phyloP scores from a whole-genome alignment of 192 early-diverging fungal genomes.

The Backusella parvicylindrica region DNA sequence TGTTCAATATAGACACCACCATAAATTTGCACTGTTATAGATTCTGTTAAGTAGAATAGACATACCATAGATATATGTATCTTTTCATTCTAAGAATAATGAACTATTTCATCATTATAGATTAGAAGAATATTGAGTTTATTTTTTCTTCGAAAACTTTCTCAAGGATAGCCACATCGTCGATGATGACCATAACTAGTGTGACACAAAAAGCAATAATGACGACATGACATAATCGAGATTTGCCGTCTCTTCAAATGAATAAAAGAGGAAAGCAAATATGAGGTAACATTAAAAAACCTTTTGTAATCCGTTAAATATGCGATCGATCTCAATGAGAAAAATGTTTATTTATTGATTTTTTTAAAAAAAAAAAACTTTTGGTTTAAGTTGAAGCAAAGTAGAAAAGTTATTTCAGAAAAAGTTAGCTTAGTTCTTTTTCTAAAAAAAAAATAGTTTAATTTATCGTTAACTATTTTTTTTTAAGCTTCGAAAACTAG shows the following conservation, averaged over 20 bases:
- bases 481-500: background rate
- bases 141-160: background rate
- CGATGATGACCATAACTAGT: background rate
- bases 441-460: background rate
- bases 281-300: background rate
- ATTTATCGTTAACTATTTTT: background rate
- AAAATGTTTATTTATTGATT: background rate
- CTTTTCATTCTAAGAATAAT: too few species aligned
- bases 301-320: background rate
- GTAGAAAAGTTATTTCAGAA: background rate
- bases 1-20: background rate
- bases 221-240: background rate
- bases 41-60: too few species aligned
- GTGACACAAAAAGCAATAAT: background rate
- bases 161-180: background rate
- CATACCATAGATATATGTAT: too few species aligned
- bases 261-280: background rate
- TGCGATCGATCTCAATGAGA: background rate
- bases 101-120: too few species aligned
- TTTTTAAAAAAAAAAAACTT: background rate
- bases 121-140: too few species aligned
- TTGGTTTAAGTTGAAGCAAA: too few species aligned
- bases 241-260: background rate
- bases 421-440: background rate
- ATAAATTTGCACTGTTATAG: too few species aligned